Evolutionary conservation across 2,329 filamentous ascomycete species (phyloP).

Genomic region (Xylaria hypoxylon): DNA sequence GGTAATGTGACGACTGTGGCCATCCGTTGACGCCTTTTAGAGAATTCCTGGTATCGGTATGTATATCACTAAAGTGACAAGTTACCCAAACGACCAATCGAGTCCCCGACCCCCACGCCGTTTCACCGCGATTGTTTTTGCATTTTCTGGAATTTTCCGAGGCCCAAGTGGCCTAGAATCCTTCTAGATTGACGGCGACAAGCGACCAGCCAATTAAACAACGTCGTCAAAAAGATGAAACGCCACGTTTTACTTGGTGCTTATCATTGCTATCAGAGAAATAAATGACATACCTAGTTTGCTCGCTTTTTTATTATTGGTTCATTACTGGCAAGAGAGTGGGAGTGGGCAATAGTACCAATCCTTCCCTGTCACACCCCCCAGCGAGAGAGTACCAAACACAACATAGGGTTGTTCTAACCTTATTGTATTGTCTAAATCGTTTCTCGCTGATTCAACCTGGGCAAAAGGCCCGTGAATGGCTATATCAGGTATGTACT

Average conservation of each 20-base stretch:
- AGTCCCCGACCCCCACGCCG: slow-evolving; percentile 37
- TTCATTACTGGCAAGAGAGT: no score
- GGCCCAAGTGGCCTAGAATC: slow-evolving; percentile 45
- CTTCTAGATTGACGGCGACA: slow-evolving; percentile 45
- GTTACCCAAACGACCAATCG: background rate
- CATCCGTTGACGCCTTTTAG: background rate
- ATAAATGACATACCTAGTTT: background rate
- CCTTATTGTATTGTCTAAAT: background rate
- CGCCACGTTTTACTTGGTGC: slow-evolving; percentile 33
- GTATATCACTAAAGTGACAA: background rate
- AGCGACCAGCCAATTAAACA: slow-evolving; percentile 35
- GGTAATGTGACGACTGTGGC: slow-evolving; percentile 7
- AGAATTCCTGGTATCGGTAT: slow-evolving; percentile 3
- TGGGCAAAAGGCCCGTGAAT: background rate
- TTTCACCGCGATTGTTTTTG: slow-evolving; percentile 38
- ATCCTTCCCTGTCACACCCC: background rate
- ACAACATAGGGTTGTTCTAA: slow-evolving; percentile 8
- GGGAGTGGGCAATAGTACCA: background rate
- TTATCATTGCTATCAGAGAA: slow-evolving; percentile 38
- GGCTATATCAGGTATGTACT: no score
- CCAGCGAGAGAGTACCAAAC: slow-evolving; percentile 1
- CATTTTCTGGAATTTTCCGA: slow-evolving; percentile 30
- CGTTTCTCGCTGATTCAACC: background rate
- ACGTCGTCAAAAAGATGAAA: slow-evolving; percentile 22
- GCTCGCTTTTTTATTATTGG: slow-evolving; percentile 9